phyloP scores from a whole-genome alignment of 139 green algal species.

The Volvox africanus region DNA sequence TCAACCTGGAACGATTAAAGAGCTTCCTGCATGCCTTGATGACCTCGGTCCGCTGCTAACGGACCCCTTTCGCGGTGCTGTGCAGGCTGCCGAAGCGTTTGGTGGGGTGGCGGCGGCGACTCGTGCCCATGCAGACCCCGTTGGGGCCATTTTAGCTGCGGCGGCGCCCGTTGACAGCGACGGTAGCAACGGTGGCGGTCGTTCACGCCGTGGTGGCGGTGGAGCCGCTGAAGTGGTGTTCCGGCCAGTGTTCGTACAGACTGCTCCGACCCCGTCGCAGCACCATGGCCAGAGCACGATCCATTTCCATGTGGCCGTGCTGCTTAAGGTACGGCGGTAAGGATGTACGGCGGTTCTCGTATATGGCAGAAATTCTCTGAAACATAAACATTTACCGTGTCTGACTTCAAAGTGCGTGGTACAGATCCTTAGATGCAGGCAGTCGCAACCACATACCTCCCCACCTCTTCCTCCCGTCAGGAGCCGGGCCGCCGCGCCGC shows the following conservation, averaged over 20 bases:
- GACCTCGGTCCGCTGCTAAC: too few relatives aligned
- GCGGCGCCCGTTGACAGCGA: not conserved
- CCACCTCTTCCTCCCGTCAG: not conserved
- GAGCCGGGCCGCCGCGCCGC: not conserved
- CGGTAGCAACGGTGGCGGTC: not conserved
- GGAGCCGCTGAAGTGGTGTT: constrained; percentile 27
- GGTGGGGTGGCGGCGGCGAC: not conserved
- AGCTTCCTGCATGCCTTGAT: too few relatives aligned
- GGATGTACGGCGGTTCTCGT: not conserved
- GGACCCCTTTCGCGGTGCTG: not conserved
- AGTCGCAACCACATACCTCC: not conserved
- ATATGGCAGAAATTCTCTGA: not conserved
- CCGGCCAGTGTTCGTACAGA: constrained; percentile 38
- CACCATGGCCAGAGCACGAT: not conserved
- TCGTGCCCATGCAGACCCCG: not conserved
- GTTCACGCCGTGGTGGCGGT: not conserved
- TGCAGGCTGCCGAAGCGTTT: not conserved
- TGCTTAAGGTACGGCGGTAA: constrained; percentile 6
- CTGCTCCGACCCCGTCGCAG: not conserved
- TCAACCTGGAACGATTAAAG: too few relatives aligned
- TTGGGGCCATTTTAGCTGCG: not conserved
- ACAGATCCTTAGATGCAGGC: too few relatives aligned
- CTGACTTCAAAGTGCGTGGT: too few relatives aligned
- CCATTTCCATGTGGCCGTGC: constrained; percentile 28
- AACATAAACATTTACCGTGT: too few relatives aligned